phyloP scores from a whole-genome alignment of 2,329 filamentous ascomycete species.

The Fusarium fracticaudum region DNA sequence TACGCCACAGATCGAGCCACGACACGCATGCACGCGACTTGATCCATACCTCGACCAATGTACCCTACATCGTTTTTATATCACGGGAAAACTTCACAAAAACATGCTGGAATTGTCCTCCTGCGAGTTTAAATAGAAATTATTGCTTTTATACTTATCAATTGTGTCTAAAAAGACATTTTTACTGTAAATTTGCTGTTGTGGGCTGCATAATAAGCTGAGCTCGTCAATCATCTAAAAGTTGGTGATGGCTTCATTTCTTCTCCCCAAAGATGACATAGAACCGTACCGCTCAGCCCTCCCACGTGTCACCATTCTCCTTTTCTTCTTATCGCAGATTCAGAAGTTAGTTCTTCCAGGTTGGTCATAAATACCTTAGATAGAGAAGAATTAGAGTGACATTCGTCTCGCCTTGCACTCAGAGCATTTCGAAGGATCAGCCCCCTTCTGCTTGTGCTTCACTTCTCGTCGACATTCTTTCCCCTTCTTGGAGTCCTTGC shows the following conservation, averaged over 20 bases:
- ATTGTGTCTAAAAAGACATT: neutral
- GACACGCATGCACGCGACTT: neutral
- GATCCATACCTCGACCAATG: neutral
- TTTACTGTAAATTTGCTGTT: neutral
- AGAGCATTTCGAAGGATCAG: neutral
- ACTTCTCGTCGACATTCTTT: neutral
- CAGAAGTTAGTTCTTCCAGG: rapidly evolving
- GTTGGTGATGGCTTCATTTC: neutral
- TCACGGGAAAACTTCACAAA: neutral
- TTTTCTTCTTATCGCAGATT: neutral
- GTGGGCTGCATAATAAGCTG: no score
- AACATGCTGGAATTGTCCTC: rapidly evolving
- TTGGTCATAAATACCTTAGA: rapidly evolving
- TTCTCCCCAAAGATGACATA: rapidly evolving
- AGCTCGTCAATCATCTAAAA: neutral
- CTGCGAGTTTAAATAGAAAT: rapidly evolving
- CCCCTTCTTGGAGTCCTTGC: neutral
- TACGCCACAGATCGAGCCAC: conserved; percentile 9
- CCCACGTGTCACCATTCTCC: rapidly evolving
- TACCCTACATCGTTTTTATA: conserved; percentile 12
- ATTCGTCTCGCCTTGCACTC: neutral
- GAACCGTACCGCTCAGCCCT: rapidly evolving
- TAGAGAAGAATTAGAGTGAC: neutral
- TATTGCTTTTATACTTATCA: rapidly evolving
- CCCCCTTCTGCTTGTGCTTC: neutral